Evolutionary conservation across 306 rosid genomes (phyloP).

Genomic region (Quercus bicolor): DNA sequence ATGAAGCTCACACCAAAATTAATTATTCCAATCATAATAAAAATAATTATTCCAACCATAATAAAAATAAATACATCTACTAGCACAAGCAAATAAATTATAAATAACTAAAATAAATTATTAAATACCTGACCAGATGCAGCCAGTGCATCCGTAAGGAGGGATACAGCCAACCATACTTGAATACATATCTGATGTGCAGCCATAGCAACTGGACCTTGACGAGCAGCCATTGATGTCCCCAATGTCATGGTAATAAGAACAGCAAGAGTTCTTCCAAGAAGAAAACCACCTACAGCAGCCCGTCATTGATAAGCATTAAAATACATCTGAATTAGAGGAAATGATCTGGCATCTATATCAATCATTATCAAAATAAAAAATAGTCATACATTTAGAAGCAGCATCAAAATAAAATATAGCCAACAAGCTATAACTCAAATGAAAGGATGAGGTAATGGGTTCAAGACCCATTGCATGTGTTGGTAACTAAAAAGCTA

Average conservation of each 20-base stretch:
- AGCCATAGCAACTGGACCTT: conserved; percentile 98
- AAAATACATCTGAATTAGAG: conserved; percentile 14
- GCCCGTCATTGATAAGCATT: conserved; percentile 20
- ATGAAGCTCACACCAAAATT: conserved; percentile 1
- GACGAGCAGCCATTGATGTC: conserved; percentile 93
- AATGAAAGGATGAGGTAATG: too few relatives aligned
- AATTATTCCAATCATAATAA: not conserved
- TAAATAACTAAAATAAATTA: conserved; percentile 1
- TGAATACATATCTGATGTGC: conserved; percentile 98
- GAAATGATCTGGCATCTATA: conserved; percentile 6
- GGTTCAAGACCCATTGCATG: too few relatives aligned
- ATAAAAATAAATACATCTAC: too few relatives aligned
- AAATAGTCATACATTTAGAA: not conserved
- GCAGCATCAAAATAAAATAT: not conserved
- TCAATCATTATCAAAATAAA: not conserved
- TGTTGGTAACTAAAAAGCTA: too few relatives aligned
- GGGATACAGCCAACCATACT: conserved; percentile 98
- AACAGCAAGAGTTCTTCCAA: conserved; percentile 93
- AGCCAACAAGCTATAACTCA: too few relatives aligned
- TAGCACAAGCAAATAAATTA: too few relatives aligned
- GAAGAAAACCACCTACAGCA: conserved; percentile 79
- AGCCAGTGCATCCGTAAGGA: conserved; percentile 85
- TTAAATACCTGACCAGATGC: conserved; percentile 75
- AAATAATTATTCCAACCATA: not conserved
- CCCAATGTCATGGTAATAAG: conserved; percentile 81